phyloP scores from a whole-genome alignment of 139 green algal genomes.

The Closterium sp. region DNA sequence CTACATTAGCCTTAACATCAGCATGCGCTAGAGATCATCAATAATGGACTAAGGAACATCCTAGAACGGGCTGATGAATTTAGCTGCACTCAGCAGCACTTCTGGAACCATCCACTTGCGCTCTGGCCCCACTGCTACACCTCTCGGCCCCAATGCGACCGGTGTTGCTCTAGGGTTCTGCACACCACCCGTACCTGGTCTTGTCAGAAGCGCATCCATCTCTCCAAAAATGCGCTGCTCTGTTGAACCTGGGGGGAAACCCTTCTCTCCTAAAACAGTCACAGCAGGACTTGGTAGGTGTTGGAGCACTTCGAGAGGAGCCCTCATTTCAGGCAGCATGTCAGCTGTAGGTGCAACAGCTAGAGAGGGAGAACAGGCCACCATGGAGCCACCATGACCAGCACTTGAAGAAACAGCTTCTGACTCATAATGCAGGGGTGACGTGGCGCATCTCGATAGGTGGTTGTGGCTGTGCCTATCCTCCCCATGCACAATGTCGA shows the following conservation, averaged over 20 bases:
- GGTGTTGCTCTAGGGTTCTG: no score
- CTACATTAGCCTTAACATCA: not conserved
- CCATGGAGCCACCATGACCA: not conserved
- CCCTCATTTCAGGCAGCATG: not conserved
- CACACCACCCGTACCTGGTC: not conserved
- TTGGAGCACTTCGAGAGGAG: no score
- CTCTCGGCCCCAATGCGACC: not conserved
- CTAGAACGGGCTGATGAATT: not conserved
- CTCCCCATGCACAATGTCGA: not conserved
- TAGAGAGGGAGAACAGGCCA: not conserved
- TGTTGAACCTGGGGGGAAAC: no score
- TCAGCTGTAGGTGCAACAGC: not conserved
- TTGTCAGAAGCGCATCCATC: not conserved
- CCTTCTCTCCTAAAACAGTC: not conserved
- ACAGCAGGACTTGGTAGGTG: not conserved
- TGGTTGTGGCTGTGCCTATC: not conserved
- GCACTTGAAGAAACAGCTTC: not conserved
- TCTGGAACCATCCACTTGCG: slow-evolving; percentile 4
- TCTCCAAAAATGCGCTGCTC: not conserved
- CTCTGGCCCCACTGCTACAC: not conserved
- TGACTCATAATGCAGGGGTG: not conserved
- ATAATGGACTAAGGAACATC: not conserved
- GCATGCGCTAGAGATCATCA: not conserved
- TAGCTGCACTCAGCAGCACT: not conserved
- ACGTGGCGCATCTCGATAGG: not conserved